phyloP scores from a whole-genome alignment of 31 red algal genomes.

The Bonnemaisonia californica region DNA sequence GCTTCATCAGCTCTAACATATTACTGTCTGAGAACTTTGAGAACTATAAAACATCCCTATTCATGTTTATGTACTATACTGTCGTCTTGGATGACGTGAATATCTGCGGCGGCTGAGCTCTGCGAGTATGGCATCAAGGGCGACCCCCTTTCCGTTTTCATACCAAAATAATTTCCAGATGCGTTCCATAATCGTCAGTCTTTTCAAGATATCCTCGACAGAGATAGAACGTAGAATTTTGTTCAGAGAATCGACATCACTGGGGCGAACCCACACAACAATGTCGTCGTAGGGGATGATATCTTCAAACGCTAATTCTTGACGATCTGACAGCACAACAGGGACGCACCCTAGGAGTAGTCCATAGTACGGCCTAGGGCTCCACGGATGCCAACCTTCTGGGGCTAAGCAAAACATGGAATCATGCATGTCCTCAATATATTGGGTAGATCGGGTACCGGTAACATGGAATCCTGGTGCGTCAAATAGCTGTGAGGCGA shows the following conservation, averaged over 20 bases:
- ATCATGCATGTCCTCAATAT: constrained; percentile 54
- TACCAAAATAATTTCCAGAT: constrained; percentile 80
- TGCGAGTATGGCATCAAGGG: constrained; percentile 35
- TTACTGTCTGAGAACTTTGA: no score
- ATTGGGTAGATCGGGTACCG: constrained; percentile 47
- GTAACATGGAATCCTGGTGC: constrained; percentile 65
- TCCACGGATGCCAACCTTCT: constrained; percentile 89
- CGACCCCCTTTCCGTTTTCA: constrained; percentile 46
- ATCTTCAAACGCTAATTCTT: constrained; percentile 77
- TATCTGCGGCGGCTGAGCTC: constrained; percentile 56
- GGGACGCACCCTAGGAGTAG: constrained; percentile 72
- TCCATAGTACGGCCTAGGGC: constrained; percentile 74
- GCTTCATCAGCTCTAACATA: no score
- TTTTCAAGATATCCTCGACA: constrained; percentile 23
- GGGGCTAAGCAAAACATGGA: constrained; percentile 76
- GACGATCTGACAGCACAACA: constrained; percentile 73
- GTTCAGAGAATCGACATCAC: constrained; percentile 38
- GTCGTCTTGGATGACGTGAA: constrained; percentile 10
- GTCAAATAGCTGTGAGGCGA: constrained; percentile 17
- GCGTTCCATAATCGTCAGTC: constrained; percentile 39
- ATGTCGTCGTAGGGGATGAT: constrained; percentile 54
- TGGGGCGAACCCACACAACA: constrained; percentile 68
- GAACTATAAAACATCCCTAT: no score
- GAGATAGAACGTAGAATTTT: constrained; percentile 47
- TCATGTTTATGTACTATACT: no score